Evolutionary conservation across 129 eudicot genomes (phyloP), one percentile per base, ranked within the genome.

Genomic region (Artemisia tridentata): DNA sequence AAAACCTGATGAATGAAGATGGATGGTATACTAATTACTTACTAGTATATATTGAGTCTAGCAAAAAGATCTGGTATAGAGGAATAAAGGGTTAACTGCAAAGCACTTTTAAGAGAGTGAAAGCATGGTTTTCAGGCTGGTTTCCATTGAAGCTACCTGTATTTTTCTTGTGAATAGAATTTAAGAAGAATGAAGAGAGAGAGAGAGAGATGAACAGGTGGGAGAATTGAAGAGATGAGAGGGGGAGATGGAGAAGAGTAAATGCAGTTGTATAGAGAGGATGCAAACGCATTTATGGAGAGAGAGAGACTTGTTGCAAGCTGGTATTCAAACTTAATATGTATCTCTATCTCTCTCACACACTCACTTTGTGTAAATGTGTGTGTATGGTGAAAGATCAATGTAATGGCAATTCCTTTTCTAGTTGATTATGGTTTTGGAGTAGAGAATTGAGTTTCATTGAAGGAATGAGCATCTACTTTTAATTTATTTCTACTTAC

Each of bases 171-270:
- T 78, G 81, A 78, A 13, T 70, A 78, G 81, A 78, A 78, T 78
- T 78, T 70, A 78, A 71, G 81, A 27, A 78, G 81, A 77, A 77
- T 77, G 71, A 71, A 68, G 69, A 68, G 80, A 68, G 80, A 75
- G 79, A 74, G 70, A 63, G 43, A 61, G 69, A 72, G 79, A 67
- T 76, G 77, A 78, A 78, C 81, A 55, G 81, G 71, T 78, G 66
- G 77, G 76, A 71, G 81, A 78, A 78, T 70, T 78, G 81, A 78
- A 70, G 81, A 71, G 77, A 78, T 77, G 77, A 73, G 76, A 78
- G 65, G 77, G 72, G 60, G 72, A 75, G 79, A 75, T 75, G 58
- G 79, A 65, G 67, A 75, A 67, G 76, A 78, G 77, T 78, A 52
- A 78, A 78, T 78, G 81, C 81, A 41, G 29, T 43, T 43, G 81